Percentiles rank a stretch among this genome's conserved stretches.
phyloP scores from a whole-genome alignment of 768 basidiomycete species.

The Tubosaeta sp. region DNA sequence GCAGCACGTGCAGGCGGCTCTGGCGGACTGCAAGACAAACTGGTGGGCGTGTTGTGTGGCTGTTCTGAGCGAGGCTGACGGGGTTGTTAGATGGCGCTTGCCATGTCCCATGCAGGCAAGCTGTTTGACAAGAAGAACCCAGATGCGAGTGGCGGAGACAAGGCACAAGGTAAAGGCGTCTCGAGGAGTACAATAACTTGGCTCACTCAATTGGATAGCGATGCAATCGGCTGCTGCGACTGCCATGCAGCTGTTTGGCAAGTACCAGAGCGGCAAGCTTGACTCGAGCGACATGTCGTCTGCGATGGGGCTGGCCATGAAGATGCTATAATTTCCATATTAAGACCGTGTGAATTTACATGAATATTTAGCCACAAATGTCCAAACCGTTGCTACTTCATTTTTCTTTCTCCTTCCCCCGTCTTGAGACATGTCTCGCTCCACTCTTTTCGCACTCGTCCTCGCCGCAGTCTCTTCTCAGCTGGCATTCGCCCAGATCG shows the following conservation, averaged over 20 bases:
- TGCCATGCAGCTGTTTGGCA: constrained; percentile 24
- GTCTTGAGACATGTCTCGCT: constrained; percentile 42
- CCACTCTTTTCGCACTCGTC: constrained; percentile 42
- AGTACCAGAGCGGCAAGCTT: constrained; percentile 26
- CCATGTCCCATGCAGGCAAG: constrained; percentile 32
- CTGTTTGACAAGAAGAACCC: constrained; percentile 31
- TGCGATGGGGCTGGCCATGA: constrained; percentile 26
- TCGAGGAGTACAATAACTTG: background rate
- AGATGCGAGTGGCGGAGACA: constrained; percentile 15
- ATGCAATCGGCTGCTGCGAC: constrained; percentile 31
- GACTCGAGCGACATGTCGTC: constrained; percentile 28
- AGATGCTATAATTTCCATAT: constrained; percentile 13
- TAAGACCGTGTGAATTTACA: constrained; percentile 2
- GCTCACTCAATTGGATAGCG: constrained; percentile 9
- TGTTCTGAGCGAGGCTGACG: background rate
- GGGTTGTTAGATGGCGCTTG: constrained; percentile 20
- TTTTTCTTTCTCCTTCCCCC: background rate
- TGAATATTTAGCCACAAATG: constrained; percentile 13
- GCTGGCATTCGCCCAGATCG: constrained; percentile 27
- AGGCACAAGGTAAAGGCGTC: constrained; percentile 23
- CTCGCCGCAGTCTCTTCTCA: constrained; percentile 29
- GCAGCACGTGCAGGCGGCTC: constrained; percentile 2
- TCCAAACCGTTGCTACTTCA: background rate
- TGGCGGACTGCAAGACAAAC: constrained; percentile 28
- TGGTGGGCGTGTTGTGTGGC: constrained; percentile 14